Conservation (phyloP, 768 basidiomycete species). For the Filobasidium floriforme region DNA sequence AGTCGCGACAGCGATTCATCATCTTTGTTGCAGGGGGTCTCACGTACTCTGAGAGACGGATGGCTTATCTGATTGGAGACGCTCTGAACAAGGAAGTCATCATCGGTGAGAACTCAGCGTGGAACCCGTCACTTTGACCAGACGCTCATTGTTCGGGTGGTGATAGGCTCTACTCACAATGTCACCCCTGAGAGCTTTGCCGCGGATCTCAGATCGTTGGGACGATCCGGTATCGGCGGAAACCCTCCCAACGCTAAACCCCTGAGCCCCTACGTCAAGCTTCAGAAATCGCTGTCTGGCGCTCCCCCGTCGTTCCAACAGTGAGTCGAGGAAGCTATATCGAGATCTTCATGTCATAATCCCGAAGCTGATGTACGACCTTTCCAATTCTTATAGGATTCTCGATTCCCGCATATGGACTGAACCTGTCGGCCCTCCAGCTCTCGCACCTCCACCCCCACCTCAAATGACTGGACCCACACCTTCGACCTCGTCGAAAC, state of each 20-base stretch:
- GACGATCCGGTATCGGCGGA: conserved; percentile 73
- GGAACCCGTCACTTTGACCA: not conserved
- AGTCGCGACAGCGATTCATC: conserved; percentile 60
- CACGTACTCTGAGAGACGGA: conserved; percentile 90
- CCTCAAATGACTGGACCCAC: conserved; percentile 11
- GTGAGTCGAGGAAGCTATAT: conserved; percentile 8
- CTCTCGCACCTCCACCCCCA: conserved; percentile 31
- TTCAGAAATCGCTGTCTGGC: conserved; percentile 10
- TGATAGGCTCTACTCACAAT: conserved; percentile 77
- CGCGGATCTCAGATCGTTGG: conserved; percentile 78
- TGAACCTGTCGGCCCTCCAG: conserved; percentile 42
- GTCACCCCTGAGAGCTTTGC: conserved; percentile 75
- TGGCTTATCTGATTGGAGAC: conserved; percentile 70
- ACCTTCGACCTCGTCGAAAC: conserved; percentile 20
- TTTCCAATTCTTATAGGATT: conserved; percentile 28
- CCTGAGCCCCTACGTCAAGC: conserved; percentile 36
- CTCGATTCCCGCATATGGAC: conserved; percentile 43
- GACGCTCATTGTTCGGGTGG: not conserved
- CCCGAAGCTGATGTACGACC: not conserved
- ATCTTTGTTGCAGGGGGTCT: conserved; percentile 91
- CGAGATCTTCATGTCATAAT: not conserved
- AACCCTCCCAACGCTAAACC: conserved; percentile 43
- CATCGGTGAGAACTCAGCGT: conserved; percentile 57
- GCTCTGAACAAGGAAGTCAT: conserved; percentile 76
- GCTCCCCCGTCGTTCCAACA: conserved; percentile 12